phyloP scores from a whole-genome alignment of 371 early-diverging fungal genomes.

The Gilbertella persicaria region DNA sequence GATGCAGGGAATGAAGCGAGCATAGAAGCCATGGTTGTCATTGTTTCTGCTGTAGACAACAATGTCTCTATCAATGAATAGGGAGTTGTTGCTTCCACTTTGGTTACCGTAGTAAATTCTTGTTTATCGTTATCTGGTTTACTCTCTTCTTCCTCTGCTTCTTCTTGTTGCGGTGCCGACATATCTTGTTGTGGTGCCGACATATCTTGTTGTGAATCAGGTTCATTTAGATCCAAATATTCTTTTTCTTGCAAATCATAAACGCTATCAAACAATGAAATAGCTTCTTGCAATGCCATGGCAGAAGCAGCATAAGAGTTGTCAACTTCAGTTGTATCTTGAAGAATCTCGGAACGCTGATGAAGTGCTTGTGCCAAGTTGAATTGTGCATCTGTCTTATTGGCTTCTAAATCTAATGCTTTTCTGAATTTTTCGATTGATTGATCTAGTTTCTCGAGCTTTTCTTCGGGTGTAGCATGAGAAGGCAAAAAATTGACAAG shows the following conservation, averaged over 20 bases:
- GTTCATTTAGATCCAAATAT: constrained; percentile 12
- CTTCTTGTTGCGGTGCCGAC: constrained; percentile 8
- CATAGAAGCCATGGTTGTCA: constrained; percentile 54
- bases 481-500: constrained; percentile 58
- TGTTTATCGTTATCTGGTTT: constrained; percentile 1
- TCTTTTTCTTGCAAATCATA: constrained; percentile 50
- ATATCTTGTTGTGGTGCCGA: not conserved
- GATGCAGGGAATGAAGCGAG: constrained; percentile 41
- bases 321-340: constrained; percentile 57
- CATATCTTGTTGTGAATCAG: not conserved
- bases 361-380: constrained; percentile 73
- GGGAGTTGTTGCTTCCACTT: constrained; percentile 43
- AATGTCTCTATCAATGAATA: constrained; percentile 48
- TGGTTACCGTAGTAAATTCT: constrained; percentile 37
- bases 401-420: constrained; percentile 49
- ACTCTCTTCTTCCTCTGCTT: not conserved
- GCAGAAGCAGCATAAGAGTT: constrained; percentile 53
- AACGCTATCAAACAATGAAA: constrained; percentile 52
- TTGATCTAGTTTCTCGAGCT: constrained; percentile 48
- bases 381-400: constrained; percentile 67
- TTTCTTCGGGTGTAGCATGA: constrained; percentile 49
- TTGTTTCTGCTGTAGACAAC: constrained; percentile 38
- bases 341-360: constrained; percentile 61
- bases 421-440: constrained; percentile 59
- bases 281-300: constrained; percentile 56